Percentiles rank a stretch among this genome's conserved stretches.
These are phyloP conservation scores for Berberis thunbergii DNA, from an alignment of 164 flowering plant species.

Conservation along the genomic window DNA sequence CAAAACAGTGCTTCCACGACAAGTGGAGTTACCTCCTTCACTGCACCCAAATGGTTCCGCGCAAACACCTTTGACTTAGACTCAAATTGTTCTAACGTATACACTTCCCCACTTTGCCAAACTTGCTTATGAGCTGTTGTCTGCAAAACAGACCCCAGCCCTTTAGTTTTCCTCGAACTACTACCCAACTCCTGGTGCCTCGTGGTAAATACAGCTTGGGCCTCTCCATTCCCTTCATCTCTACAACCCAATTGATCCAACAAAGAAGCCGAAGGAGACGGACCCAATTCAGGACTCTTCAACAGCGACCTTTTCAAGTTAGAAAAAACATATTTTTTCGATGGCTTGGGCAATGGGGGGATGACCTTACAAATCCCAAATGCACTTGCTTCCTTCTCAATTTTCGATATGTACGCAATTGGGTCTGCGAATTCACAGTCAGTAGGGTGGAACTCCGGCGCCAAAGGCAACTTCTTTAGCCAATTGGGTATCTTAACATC, in stretches of 20 bases:
- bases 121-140: slow-evolving; percentile 55
- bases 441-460: slow-evolving; percentile 81
- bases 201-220: slow-evolving; percentile 68
- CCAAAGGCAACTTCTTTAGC: slow-evolving; percentile 75
- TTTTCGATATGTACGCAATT: slow-evolving; percentile 90
- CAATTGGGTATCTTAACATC: slow-evolving; percentile 69
- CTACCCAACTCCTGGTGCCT: slow-evolving; percentile 91
- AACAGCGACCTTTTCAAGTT: slow-evolving; percentile 70
- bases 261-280: too few relatives aligned
- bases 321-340: slow-evolving; percentile 55
- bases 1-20: slow-evolving; percentile 77
- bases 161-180: slow-evolving; percentile 37
- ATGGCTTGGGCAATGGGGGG: slow-evolving; percentile 91
- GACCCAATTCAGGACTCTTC: slow-evolving; percentile 54
- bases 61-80: slow-evolving; percentile 78
- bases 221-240: slow-evolving; percentile 27
- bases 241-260: slow-evolving; percentile 11
- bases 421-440: slow-evolving; percentile 99
- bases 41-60: slow-evolving; percentile 37
- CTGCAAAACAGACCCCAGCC: slow-evolving; percentile 9
- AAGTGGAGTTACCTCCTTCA: slow-evolving; percentile 62
- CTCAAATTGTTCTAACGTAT: slow-evolving; percentile 91
- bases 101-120: slow-evolving; percentile 93
- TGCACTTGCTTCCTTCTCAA: slow-evolving; percentile 89
- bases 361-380: slow-evolving; percentile 93